Conservation (phyloP, 2,329 filamentous ascomycete genomes). For the Zymoseptoria passerinii region DNA sequence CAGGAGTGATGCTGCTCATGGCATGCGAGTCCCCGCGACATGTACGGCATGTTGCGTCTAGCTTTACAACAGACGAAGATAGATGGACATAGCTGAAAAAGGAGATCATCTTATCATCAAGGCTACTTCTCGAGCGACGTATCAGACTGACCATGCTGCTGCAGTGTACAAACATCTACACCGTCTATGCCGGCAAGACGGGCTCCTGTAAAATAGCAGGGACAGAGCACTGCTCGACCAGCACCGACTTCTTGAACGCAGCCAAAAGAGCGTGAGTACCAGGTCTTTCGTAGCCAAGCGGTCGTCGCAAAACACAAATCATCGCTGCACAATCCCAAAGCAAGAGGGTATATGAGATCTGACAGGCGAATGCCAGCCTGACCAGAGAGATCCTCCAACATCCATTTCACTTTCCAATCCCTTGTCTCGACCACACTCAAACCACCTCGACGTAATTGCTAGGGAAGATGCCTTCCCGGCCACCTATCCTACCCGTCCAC, state of each 20-base stretch:
- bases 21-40: not conserved
- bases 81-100: not conserved
- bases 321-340: not conserved
- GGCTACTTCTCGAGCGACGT: not conserved
- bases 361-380: not conserved
- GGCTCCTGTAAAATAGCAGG: not conserved
- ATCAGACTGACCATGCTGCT: not conserved
- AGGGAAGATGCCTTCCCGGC: conserved; percentile 78
- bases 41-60: too few relatives aligned
- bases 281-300: not conserved
- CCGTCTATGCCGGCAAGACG: not conserved
- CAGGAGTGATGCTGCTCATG: not conserved
- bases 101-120: not conserved
- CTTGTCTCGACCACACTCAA: not conserved
- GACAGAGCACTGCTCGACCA: too few relatives aligned
- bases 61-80: not conserved
- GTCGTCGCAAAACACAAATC: not conserved
- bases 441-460: conserved; percentile 28
- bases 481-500: conserved; percentile 91
- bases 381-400: not conserved
- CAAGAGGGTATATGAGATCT: not conserved
- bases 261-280: not conserved
- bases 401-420: not conserved
- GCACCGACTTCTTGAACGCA: not conserved
- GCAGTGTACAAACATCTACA: not conserved